Conservation (phyloP, 2,329 filamentous ascomycete species). For the Diaporthe ampelina region DNA sequence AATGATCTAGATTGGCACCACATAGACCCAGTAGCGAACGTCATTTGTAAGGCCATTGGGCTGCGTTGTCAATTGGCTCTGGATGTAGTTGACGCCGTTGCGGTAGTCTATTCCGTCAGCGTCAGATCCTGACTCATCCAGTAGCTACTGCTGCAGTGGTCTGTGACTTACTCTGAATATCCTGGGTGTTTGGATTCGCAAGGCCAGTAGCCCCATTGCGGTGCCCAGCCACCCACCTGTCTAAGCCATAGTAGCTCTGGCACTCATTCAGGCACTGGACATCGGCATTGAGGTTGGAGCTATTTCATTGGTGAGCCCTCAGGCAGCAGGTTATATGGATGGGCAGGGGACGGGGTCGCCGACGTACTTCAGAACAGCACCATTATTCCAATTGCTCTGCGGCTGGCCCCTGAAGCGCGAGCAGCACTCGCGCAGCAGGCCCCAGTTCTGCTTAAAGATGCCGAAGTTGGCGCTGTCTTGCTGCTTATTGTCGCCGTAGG, state of each 20-base stretch:
- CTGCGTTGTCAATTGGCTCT: constrained; percentile 3
- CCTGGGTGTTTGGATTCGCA: constrained; percentile 10
- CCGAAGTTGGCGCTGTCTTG: constrained; percentile 25
- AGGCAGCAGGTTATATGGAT: too few relatives aligned
- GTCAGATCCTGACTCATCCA: neutral
- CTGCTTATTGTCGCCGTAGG: constrained; percentile 24
- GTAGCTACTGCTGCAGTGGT: neutral
- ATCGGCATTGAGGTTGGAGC: constrained; percentile 13
- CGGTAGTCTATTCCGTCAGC: constrained; percentile 6
- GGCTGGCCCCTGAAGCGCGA: constrained; percentile 19
- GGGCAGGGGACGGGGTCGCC: too few relatives aligned
- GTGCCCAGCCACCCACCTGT: neutral
- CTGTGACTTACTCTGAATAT: neutral
- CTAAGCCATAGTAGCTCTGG: constrained; percentile 10
- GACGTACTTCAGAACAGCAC: neutral
- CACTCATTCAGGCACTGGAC: constrained; percentile 9
- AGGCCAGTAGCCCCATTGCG: constrained; percentile 12
- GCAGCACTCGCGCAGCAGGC: constrained; percentile 16
- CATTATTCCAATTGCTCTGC: constrained; percentile 14
- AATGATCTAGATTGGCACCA: constrained; percentile 1
- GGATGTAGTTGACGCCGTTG: constrained; percentile 16
- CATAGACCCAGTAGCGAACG: constrained; percentile 21
- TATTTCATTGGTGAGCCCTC: neutral
- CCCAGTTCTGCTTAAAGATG: constrained; percentile 21
- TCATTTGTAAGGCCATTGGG: constrained; percentile 11